Base-by-base conservation (phyloP, 1,284 basidiomycete species). In the Puccinia horiana region DNA sequence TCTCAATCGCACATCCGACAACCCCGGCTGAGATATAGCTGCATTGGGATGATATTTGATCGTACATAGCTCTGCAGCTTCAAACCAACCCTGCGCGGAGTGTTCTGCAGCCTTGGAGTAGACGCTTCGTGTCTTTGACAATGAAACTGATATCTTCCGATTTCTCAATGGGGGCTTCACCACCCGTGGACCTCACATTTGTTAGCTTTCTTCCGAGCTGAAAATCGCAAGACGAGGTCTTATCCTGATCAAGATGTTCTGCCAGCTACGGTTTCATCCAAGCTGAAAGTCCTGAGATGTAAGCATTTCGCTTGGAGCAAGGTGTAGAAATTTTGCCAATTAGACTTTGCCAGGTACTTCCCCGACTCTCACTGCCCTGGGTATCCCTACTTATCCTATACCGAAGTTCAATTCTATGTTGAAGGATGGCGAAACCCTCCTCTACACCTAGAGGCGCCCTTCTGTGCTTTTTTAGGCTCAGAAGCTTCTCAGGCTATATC, bases 21-120 rank as follows among this genome's bases (percentile, higher is more conserved):
- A 63, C n/a, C 58, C 58, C 32, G 58, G 58, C 58, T 63, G 58
- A 35, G 29, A 63, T 63, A 63, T 63, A 63, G 58, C 58, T 63
- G 58, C 20, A 63, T 52, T 23, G 49, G 49, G 18, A 52, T 20
- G n/a, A 47, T 47, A 47, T 47, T 8, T 8, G 44, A 47, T 47
- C 9, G 44, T 47, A 58, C 26, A n/a, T 58, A 11, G 20, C n/a
- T 52, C 8, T 29, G 58, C 29, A 37, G 58, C 32, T 32, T 35
- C 29, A 35, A 37, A 4, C 14, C 18, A 4, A 14, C 11, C 12
- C 20, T 52, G 20, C 49, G 49, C 49, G 9, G 49, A 44, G 8
- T 52, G 49, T 20, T 52, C 49, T 52, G 4, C 20, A 11, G 49
- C n/a, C 49, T 52, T 20, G 44, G 44, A 47, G 44, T 8, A 47